Evolutionary conservation across 352 stramenopile species (phyloP).

Genomic region (Globisporangium emineosum): DNA sequence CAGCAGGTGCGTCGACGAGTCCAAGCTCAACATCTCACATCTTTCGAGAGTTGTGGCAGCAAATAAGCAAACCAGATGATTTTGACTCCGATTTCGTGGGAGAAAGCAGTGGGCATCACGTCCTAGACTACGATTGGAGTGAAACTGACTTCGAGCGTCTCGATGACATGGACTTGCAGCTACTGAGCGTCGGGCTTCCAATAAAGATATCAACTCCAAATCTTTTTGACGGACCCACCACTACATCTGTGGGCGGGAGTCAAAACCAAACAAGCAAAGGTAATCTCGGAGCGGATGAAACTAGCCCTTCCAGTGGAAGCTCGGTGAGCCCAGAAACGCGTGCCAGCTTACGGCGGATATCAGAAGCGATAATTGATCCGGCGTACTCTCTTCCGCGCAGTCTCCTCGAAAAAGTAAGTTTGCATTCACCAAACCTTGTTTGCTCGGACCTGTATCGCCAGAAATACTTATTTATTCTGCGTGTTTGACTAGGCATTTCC

Average conservation of each 20-base stretch:
- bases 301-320: neutral
- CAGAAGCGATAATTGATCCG: slow-evolving; percentile 45
- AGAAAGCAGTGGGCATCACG: slow-evolving; percentile 20
- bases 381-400: slow-evolving; percentile 27
- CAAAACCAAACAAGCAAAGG: neutral
- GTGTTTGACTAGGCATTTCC: slow-evolving; percentile 15
- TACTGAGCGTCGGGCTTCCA: slow-evolving; percentile 48
- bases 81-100: slow-evolving; percentile 22
- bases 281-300: neutral
- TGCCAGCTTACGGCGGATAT: slow-evolving; percentile 14
- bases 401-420: slow-evolving; percentile 14
- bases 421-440: neutral
- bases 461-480: neutral
- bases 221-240: slow-evolving; percentile 13
- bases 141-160: slow-evolving; percentile 36
- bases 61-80: slow-evolving; percentile 67
- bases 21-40: slow-evolving; percentile 50
- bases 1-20: slow-evolving; percentile 20
- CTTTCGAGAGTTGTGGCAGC: slow-evolving; percentile 77
- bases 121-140: slow-evolving; percentile 27
- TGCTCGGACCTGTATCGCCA: neutral
- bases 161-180: slow-evolving; percentile 59
- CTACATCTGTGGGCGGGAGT: neutral
- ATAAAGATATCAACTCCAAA: slow-evolving; percentile 32
- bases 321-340: slow-evolving; percentile 12